Evolutionary conservation across 1,284 basidiomycete genomes (phyloP), one percentile per base, ranked within the genome.

Genomic region (Trametes pubescens): DNA sequence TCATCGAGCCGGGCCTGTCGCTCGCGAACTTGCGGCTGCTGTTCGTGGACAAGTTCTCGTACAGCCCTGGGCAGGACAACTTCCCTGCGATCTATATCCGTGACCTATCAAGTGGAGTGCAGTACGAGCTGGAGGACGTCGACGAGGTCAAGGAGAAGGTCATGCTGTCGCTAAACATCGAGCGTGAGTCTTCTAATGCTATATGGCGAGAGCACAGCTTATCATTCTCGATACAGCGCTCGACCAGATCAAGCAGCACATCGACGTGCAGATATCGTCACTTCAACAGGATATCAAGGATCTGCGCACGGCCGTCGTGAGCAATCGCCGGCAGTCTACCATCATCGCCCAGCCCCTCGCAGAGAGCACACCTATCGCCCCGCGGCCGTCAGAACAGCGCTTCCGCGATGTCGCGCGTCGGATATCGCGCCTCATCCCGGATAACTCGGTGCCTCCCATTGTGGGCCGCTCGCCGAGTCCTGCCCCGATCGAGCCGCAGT

Each of bases 181-280:
- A 99, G 83, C 94, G 96, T 98, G 78, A 81, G 95, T 84, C 4
- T 13, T 74, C 21, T 24, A 46, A 49, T 13, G 2, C 6, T 37
- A 61, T 22, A 52, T n/a, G 24, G 16, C 21, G 48, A 59, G 26
- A 58, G 35, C 59, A 66, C 40, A 62, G 21, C 43, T 59, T 59
- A 66, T 46, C 4, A 55, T 24, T 37, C n/a, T 4, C 16, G 29
- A 34, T 64, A n/a, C 72, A 98, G 95, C 95, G 14, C 88, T 99
- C 58, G 97, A 99, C 77, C 97, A 99, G 77, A 97, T 99, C 76
- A 98, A 98, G 76, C 95, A 98, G 74, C 97, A 99, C 74, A 96
- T 99, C 68, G 97, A 99, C 74, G 75, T 89, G 4, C 95, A 96
- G 68, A 94, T 99, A 62, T 89, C 91, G 0, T 81, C 82, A 1